A percentile compares a stretch with the other conserved stretches of the same genome.
phyloP scores from a whole-genome alignment of 2,329 filamentous ascomycete species.

The Diplodia intermedia region DNA sequence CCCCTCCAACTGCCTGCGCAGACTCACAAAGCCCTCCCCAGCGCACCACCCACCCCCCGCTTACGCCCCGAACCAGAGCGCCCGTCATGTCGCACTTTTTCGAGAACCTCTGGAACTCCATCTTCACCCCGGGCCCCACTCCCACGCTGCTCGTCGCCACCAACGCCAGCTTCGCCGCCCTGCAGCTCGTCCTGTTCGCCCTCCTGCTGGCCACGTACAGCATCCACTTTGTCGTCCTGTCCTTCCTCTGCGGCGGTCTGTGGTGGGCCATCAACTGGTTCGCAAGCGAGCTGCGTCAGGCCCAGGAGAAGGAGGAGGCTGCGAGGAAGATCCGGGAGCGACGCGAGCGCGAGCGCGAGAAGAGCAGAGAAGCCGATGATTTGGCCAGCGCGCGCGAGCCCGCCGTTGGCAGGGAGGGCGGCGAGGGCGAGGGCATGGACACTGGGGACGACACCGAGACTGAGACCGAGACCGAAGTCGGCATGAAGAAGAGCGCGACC shows the following conservation, averaged over 20 bases:
- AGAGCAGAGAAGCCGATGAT: conserved; percentile 43
- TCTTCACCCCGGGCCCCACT: conserved; percentile 92
- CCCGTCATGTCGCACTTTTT: conserved; percentile 32
- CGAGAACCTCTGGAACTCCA: conserved; percentile 78
- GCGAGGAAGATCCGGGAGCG: conserved; percentile 54
- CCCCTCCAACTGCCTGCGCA: conserved; percentile 8
- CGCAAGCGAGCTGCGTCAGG: conserved; percentile 66
- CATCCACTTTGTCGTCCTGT: conserved; percentile 87
- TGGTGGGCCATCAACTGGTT: conserved; percentile 99
- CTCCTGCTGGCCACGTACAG: conserved; percentile 84
- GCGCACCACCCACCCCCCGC: conserved; percentile 11
- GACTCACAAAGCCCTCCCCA: background rate
- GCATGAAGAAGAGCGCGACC: conserved; percentile 27
- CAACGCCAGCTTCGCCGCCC: conserved; percentile 83
- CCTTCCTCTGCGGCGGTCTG: conserved; percentile 76
- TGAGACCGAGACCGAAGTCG: conserved; percentile 46
- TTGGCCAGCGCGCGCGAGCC: conserved; percentile 36
- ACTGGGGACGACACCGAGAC: conserved; percentile 57
- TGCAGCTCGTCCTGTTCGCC: conserved; percentile 77
- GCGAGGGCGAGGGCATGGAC: conserved; percentile 50
- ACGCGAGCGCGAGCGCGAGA: conserved; percentile 53
- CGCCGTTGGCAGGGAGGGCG: conserved; percentile 42
- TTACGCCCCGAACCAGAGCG: background rate
- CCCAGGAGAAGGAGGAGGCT: conserved; percentile 57
- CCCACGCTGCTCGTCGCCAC: conserved; percentile 87